Conservation (phyloP, 129 eudicot species). For the Mikania micrantha region DNA sequence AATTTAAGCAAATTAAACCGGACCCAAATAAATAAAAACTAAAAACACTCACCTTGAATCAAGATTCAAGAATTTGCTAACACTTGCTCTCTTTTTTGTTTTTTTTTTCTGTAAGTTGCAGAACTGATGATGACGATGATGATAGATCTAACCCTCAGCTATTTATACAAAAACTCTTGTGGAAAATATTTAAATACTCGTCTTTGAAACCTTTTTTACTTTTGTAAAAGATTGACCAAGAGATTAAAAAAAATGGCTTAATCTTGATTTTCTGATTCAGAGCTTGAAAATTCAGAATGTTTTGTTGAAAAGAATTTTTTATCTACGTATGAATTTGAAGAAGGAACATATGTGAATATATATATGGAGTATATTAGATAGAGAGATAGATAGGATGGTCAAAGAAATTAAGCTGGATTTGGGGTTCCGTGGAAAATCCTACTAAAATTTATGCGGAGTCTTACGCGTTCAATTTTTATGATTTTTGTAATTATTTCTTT, state of each 20-base stretch:
- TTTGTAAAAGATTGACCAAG: constrained; percentile 30
- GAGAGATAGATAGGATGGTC: constrained; percentile 30
- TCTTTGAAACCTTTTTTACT: constrained; percentile 29
- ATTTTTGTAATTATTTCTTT: constrained; percentile 5
- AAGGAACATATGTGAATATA: background rate
- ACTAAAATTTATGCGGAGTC: constrained; percentile 13
- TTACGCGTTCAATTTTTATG: background rate
- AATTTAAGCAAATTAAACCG: background rate
- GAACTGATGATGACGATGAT: constrained; percentile 8
- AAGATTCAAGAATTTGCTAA: constrained; percentile 2
- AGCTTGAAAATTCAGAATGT: constrained; percentile 34
- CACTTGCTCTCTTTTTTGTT: background rate
- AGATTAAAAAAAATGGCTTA: constrained; percentile 7
- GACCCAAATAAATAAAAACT: background rate
- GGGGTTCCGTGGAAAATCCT: constrained; percentile 29
- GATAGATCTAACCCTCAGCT: constrained; percentile 11
- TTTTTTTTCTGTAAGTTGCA: background rate
- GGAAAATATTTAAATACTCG: constrained; percentile 30
- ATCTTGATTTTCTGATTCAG: constrained; percentile 35
- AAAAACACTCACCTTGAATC: constrained; percentile 25
- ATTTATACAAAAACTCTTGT: constrained; percentile 23
- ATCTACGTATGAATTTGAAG: constrained; percentile 6
- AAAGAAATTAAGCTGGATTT: constrained; percentile 45
- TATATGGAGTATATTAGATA: background rate
- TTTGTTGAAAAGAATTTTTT: constrained; percentile 14